Evolutionary conservation across 805 yeast genomes (phyloP), one percentile per base, ranked within the genome.

Genomic region (Wickerhamomyces hampshirensis): DNA sequence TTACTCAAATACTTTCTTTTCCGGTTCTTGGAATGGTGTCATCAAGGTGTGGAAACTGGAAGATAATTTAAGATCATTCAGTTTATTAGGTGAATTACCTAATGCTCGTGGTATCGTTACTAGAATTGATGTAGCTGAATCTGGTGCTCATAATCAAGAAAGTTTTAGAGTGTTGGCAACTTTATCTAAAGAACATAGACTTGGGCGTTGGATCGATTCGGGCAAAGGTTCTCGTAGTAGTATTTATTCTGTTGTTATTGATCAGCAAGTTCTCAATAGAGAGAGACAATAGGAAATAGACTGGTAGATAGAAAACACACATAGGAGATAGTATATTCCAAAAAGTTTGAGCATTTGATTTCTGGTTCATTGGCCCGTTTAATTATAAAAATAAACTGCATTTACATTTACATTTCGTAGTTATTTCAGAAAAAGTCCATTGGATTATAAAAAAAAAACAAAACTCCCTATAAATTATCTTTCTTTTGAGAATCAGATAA

Each of bases 21-120:
- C 87, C 10, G 98, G 98, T 1, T 89, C 98, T 3, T 84, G 86
- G 80, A 73, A 77, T 53, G 97, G 98, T 4, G 57, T 68, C 7
- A 59, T 93, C 37, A 77, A 73, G 42, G 70, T 87, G 31, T 93
- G 98, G 98, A 75, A 75, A 53, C 57, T 91, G 18, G 73, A 71
- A 33, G 80, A 74, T 33, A 79, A 75, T 34, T 55, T 80, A 50
- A 73, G 95, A 49, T 63, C 68, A 23, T 82, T 91, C 56, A 63
- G 60, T 23, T 56, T 66, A 6, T 43, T 85, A 9, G 84, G 83
- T 13, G 68, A 70, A 19, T 52, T 89, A 16, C 56, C 67, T 3
- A 69, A 72, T 23, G 80, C 82, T 38, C 71, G 69, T 40, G 97
- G 97, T 30, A 68, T 80, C 16, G 83, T 84, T 7, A 80, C 80